A percentile compares a stretch with the other conserved stretches of the same genome.
These are phyloP conservation scores for Fermentozyma sake DNA, from an alignment of 1,139 yeast species.

Conservation along the genomic window DNA sequence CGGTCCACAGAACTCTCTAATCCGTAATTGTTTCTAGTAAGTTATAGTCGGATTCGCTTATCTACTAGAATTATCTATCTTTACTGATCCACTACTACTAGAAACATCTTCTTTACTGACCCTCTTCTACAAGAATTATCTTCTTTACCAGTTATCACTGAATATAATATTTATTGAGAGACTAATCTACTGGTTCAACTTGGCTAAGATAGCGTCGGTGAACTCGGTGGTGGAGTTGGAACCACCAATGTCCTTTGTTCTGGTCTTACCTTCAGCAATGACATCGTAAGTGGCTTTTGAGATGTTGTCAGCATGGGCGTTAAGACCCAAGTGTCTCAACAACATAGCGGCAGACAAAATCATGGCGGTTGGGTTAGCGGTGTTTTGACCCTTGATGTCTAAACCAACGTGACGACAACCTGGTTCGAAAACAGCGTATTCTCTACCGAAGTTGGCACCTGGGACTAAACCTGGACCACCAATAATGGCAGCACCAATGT, in stretches of 20 bases:
- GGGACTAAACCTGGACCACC: slow-evolving; percentile 99
- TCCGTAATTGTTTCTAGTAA: too few species aligned
- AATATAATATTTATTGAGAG: too few species aligned
- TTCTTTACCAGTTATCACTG: too few species aligned
- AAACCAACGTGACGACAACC: slow-evolving; percentile 99
- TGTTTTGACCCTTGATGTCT: slow-evolving; percentile 89
- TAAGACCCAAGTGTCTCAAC: slow-evolving; percentile 92
- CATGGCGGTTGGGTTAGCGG: slow-evolving; percentile 98
- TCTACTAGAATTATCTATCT: too few species aligned
- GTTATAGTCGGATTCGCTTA: too few species aligned
- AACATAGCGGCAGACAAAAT: slow-evolving; percentile 84
- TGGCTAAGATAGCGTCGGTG: slow-evolving; percentile 75
- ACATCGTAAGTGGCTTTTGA: slow-evolving; percentile 86
- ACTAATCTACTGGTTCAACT: slow-evolving; percentile 45
- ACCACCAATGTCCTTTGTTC: slow-evolving; percentile 90
- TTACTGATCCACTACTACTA: too few species aligned
- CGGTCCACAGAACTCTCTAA: too few species aligned
- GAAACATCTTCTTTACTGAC: too few species aligned
- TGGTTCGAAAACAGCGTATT: slow-evolving; percentile 97
- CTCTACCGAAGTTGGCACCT: slow-evolving; percentile 98
- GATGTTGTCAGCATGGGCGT: slow-evolving; percentile 78
- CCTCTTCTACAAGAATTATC: too few species aligned
- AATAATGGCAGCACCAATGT: slow-evolving; percentile 96
- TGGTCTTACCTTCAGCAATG: slow-evolving; percentile 76
- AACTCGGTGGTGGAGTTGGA: slow-evolving; percentile 84